Percentiles rank a stretch among this genome's conserved stretches.
phyloP scores from a whole-genome alignment of 805 yeast species.

The Yamadazyma ubonensis region DNA sequence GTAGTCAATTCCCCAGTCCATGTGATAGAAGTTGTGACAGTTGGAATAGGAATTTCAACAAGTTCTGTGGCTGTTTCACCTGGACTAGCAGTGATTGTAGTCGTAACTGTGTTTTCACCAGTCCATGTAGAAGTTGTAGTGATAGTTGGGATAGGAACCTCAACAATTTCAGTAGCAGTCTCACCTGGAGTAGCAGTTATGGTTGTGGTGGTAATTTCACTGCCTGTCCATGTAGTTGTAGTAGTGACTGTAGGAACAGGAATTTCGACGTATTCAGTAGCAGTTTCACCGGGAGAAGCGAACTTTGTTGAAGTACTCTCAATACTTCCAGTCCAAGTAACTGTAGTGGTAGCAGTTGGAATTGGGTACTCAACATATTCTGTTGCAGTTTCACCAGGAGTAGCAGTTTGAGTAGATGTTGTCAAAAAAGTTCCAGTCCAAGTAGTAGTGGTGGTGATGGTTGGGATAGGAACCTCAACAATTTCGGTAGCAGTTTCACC shows the following conservation, averaged over 20 bases:
- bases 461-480: conserved; percentile 15
- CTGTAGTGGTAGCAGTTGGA: neutral
- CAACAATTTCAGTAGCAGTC: conserved; percentile 19
- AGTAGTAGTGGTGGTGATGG: neutral
- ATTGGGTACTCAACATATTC: neutral
- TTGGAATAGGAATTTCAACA: conserved; percentile 15
- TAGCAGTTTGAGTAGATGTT: neutral
- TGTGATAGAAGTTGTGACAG: conserved; percentile 2
- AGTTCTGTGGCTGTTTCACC: conserved; percentile 21
- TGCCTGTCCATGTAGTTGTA: conserved; percentile 17
- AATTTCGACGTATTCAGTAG: conserved; percentile 18
- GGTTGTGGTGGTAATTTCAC: conserved; percentile 16
- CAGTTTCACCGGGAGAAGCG: conserved; percentile 19
- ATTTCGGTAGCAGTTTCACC: conserved; percentile 21
- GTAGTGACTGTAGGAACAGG: conserved; percentile 18
- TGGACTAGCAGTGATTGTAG: conserved; percentile 18
- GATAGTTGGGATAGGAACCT: conserved; percentile 18
- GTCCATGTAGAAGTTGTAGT: conserved; percentile 16
- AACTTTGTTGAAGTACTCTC: conserved; percentile 20
- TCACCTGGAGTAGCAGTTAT: conserved; percentile 18
- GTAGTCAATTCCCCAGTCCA: conserved; percentile 12
- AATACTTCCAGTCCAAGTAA: neutral
- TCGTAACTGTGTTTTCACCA: conserved; percentile 15
- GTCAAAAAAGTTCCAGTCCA: neutral
- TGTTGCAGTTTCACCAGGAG: conserved; percentile 1